Evolutionary conservation across 768 basidiomycete genomes (phyloP).

Genomic region (Calocera viscosa): DNA sequence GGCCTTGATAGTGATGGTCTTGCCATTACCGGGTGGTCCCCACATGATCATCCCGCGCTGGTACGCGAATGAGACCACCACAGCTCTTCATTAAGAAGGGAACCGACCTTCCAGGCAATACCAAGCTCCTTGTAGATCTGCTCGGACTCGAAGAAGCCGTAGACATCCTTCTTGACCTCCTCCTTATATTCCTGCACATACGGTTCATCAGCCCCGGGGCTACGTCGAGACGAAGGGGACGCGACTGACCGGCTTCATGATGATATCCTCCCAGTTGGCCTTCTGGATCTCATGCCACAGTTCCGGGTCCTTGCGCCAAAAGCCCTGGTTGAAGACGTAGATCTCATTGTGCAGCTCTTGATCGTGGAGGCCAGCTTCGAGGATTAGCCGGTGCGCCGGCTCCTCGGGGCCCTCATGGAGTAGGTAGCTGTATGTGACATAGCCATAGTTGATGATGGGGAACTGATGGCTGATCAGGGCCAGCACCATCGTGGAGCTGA

Average conservation of each 20-base stretch:
- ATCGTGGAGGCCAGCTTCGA: conserved; percentile 40
- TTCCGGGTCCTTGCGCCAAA: conserved; percentile 43
- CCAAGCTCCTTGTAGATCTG: conserved; percentile 56
- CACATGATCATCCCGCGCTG: conserved; percentile 73
- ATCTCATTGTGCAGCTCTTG: conserved; percentile 53
- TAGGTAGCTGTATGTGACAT: conserved; percentile 34
- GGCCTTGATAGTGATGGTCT: conserved; percentile 69
- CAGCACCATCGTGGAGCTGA: not conserved
- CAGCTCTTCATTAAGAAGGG: not conserved
- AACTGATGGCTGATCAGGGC: conserved; percentile 24
- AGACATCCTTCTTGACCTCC: conserved; percentile 43
- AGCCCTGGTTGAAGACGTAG: conserved; percentile 62
- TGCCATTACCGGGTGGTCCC: conserved; percentile 80
- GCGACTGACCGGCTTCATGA: conserved; percentile 39
- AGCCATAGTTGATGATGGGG: conserved; percentile 25
- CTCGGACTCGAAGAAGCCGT: conserved; percentile 69
- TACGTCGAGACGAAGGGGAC: not conserved
- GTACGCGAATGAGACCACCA: not conserved
- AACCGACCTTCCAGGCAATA: conserved; percentile 68
- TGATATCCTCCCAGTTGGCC: conserved; percentile 62
- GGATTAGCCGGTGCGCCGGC: conserved; percentile 38
- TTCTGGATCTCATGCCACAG: conserved; percentile 38
- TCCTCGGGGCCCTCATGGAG: conserved; percentile 50
- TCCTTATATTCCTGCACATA: conserved; percentile 21
- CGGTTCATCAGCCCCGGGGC: not conserved